These are phyloP conservation scores for Beta macrorhiza DNA, from an alignment of 179 eudicot genomes.

Conservation along the genomic window DNA sequence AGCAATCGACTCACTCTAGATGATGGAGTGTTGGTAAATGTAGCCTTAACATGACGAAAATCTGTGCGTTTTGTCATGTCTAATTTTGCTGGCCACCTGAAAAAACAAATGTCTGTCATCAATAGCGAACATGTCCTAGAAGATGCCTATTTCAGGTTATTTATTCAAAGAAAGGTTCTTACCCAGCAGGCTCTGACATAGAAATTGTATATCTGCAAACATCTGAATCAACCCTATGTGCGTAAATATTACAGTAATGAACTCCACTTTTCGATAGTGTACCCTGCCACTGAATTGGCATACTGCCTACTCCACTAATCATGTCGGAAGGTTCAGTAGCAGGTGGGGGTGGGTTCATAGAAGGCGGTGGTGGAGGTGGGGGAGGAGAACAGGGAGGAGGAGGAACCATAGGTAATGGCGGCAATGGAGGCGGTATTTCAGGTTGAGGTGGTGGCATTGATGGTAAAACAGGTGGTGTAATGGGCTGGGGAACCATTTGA, in stretches of 20 bases:
- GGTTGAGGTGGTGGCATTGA: slow-evolving; percentile 58
- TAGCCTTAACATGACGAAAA: slow-evolving; percentile 78
- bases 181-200: slow-evolving; percentile 84
- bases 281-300: slow-evolving; percentile 76
- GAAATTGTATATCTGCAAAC: slow-evolving; percentile 65
- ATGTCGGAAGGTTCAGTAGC: slow-evolving; percentile 33
- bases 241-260: slow-evolving; percentile 70
- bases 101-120: slow-evolving; percentile 12
- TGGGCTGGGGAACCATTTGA: slow-evolving; percentile 53
- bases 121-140: background rate
- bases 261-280: slow-evolving; percentile 87
- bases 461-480: slow-evolving; percentile 48
- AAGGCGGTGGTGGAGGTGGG: slow-evolving; percentile 58
- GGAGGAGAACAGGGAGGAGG: slow-evolving; percentile 70
- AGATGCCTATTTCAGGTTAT: slow-evolving; percentile 3
- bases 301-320: slow-evolving; percentile 30
- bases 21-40: slow-evolving; percentile 69
- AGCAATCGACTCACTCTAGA: slow-evolving; percentile 58
- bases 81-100: slow-evolving; percentile 91
- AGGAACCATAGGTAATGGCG: slow-evolving; percentile 45
- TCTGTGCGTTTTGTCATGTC: slow-evolving; percentile 99
- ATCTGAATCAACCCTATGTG: slow-evolving; percentile 69
- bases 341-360: slow-evolving; percentile 45
- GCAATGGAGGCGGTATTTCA: slow-evolving; percentile 40
- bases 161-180: slow-evolving; percentile 32